phyloP scores from a whole-genome alignment of 495 filamentous ascomycete genomes.

The Podospora pseudocomata region DNA sequence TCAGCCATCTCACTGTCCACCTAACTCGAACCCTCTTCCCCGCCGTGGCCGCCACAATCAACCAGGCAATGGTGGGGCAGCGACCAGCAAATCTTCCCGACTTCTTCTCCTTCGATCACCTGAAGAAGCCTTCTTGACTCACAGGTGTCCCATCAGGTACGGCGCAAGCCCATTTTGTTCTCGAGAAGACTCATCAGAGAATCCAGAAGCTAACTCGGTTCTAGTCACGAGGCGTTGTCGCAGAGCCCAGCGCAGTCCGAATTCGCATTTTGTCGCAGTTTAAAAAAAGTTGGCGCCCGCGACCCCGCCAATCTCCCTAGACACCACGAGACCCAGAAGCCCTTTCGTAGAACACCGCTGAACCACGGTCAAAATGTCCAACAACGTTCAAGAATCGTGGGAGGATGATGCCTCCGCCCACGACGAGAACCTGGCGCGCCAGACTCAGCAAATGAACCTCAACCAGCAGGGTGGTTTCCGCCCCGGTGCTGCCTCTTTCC shows the following conservation, averaged over 20 bases:
- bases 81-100: constrained; percentile 15
- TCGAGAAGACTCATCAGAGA: neutral
- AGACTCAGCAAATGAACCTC: constrained; percentile 73
- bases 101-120: constrained; percentile 1
- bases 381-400: constrained; percentile 75
- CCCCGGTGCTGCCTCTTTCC: constrained; percentile 76
- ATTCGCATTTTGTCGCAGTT: constrained; percentile 3
- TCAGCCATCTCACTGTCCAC: neutral
- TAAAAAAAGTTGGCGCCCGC: constrained; percentile 2
- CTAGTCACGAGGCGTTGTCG: neutral
- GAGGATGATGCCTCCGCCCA: constrained; percentile 89
- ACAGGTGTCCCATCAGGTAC: constrained; percentile 6
- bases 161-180: neutral
- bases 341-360: neutral
- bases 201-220: neutral
- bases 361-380: constrained; percentile 61
- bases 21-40: constrained; percentile 22
- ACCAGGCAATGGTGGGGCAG: constrained; percentile 30
- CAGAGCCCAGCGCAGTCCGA: neutral
- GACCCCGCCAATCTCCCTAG: neutral
- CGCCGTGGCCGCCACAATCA: constrained; percentile 14
- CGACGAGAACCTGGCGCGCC: constrained; percentile 78
- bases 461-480: constrained; percentile 60
- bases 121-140: constrained; percentile 10
- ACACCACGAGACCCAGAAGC: neutral